Conservation (phyloP, 352 stramenopile genomes). For the Phytophthora agathidicida region DNA sequence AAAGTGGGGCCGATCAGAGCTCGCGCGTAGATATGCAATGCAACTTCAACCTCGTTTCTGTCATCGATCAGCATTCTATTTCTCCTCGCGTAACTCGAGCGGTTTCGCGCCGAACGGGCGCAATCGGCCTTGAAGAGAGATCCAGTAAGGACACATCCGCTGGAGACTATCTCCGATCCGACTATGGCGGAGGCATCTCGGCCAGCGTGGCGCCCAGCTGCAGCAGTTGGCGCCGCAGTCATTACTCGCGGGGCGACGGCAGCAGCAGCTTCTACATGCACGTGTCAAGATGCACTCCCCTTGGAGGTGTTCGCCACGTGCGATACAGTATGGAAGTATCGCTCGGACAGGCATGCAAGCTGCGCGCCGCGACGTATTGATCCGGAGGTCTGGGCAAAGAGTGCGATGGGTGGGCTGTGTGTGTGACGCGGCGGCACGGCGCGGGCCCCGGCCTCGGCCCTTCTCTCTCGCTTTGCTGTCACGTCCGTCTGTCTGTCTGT, state of each 20-base stretch:
- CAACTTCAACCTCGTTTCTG: constrained; percentile 36
- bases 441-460: constrained; percentile 9
- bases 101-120: constrained; percentile 9
- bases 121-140: constrained; percentile 23
- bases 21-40: constrained; percentile 13
- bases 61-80: constrained; percentile 28
- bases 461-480: constrained; percentile 31
- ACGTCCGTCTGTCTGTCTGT: constrained; percentile 30
- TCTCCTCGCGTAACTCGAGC: constrained; percentile 21
- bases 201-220: constrained; percentile 16
- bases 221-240: neutral
- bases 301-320: no score
- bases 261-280: constrained; percentile 9
- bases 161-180: constrained; percentile 28
- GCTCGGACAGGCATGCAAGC: no score
- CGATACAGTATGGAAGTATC: no score
- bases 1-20: constrained; percentile 8
- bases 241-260: neutral
- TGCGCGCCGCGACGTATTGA: no score
- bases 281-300: no score
- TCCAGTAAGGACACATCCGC: constrained; percentile 32
- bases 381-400: constrained; percentile 28
- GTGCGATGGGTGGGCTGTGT: constrained; percentile 22
- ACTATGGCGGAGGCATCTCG: constrained; percentile 6
- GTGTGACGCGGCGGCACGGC: constrained; percentile 29